A percentile compares a stretch with the other conserved stretches of the same genome.
Conservation (phyloP, 2,329 filamentous ascomycete genomes). For the Alternaria sp. region DNA sequence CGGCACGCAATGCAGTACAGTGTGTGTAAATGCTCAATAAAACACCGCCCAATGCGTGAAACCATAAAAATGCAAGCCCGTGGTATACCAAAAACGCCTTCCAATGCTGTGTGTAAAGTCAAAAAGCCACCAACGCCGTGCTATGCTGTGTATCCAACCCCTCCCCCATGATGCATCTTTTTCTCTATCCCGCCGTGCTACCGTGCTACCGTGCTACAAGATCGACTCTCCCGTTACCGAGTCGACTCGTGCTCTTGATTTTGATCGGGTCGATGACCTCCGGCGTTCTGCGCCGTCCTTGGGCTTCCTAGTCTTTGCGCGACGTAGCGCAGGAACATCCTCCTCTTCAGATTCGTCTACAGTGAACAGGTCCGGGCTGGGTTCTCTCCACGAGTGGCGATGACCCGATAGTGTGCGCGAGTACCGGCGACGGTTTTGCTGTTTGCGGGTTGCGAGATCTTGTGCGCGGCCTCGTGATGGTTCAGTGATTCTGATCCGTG, state of each 20-base stretch:
- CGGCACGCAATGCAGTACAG: constrained; percentile 8
- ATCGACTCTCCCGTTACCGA: constrained; percentile 37
- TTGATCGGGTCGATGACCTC: constrained; percentile 40
- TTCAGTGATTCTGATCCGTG: constrained; percentile 37
- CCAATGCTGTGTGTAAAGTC: constrained; percentile 21
- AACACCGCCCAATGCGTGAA: constrained; percentile 38
- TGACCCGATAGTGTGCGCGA: constrained; percentile 48
- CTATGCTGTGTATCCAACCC: constrained; percentile 21
- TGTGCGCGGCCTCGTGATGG: constrained; percentile 47
- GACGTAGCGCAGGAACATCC: constrained; percentile 30
- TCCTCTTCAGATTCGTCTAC: constrained; percentile 51
- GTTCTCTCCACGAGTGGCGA: constrained; percentile 51
- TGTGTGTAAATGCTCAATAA: constrained; percentile 35
- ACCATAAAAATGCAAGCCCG: constrained; percentile 14
- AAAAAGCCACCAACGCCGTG: constrained; percentile 24
- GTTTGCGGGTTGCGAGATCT: constrained; percentile 42
- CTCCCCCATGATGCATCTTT: constrained; percentile 5
- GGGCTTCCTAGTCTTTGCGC: constrained; percentile 39
- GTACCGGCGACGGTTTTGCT: constrained; percentile 36
- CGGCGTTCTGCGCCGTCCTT: constrained; percentile 45
- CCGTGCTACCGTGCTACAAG: constrained; percentile 21
- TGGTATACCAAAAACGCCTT: constrained; percentile 22
- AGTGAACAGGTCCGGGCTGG: constrained; percentile 51
- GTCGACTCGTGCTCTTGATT: constrained; percentile 34
- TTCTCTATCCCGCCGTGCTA: background rate